Percentiles rank a stretch among this genome's conserved stretches.
Conservation (phyloP, 2,329 filamentous ascomycete genomes). For the Chrysoporthe austroafricana region DNA sequence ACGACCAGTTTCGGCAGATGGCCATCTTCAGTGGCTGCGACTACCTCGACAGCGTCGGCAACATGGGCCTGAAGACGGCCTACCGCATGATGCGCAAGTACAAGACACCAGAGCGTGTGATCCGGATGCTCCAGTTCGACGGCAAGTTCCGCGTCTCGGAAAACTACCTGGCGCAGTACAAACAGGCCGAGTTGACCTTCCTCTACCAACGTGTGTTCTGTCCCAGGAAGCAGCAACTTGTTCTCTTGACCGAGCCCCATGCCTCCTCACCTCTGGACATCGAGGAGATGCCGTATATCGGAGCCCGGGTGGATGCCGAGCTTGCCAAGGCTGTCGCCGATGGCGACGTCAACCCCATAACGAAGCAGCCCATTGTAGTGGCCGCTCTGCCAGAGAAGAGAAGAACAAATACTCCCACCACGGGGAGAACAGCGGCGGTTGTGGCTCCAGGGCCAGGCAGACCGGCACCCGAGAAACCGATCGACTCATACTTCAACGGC, state of each 20-base stretch:
- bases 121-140: slow-evolving; percentile 86
- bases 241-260: slow-evolving; percentile 73
- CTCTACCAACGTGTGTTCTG: slow-evolving; percentile 95
- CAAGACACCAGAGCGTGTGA: slow-evolving; percentile 80
- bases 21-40: slow-evolving; percentile 96
- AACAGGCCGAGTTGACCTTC: slow-evolving; percentile 89
- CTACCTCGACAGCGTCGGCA: slow-evolving; percentile 84
- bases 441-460: slow-evolving; percentile 34
- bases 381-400: slow-evolving; percentile 46
- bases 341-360: slow-evolving; percentile 88
- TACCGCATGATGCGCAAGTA: slow-evolving; percentile 89
- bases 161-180: slow-evolving; percentile 80
- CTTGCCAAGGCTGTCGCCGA: slow-evolving; percentile 74
- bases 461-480: slow-evolving; percentile 49
- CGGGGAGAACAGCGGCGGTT: slow-evolving; percentile 32
- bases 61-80: slow-evolving; percentile 90
- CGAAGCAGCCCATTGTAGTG: slow-evolving; percentile 68
- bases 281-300: slow-evolving; percentile 80
- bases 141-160: slow-evolving; percentile 81
- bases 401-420: slow-evolving; percentile 41
- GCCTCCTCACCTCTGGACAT: slow-evolving; percentile 58
- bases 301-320: slow-evolving; percentile 68
- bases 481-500: slow-evolving; percentile 58
- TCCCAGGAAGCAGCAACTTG: slow-evolving; percentile 69
- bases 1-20: slow-evolving; percentile 90